Base-by-base conservation (phyloP, 148 eudicot species). In the Rhododendron simsii region DNA sequence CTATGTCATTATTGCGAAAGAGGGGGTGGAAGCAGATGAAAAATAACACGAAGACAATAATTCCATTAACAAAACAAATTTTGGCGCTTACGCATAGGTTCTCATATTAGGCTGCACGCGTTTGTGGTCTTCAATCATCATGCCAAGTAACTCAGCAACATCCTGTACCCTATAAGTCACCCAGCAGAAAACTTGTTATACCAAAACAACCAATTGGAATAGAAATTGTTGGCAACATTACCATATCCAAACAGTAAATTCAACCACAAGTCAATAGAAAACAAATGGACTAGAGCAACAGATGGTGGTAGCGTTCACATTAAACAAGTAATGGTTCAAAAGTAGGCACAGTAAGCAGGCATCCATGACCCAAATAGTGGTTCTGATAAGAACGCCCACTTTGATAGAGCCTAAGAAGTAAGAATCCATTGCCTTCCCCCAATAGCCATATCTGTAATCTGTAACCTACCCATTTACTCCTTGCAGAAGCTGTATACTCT, bases 91-190 rank as follows among this genome's bases (percentile, higher is more conserved):
- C 99, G 98, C 99, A 90, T 97, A 86, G 86, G 98, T 97, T 89
- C 90, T 95, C 92, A 93, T 85, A 89, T 97, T 92, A 86, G 99
- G 99, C 86, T 95, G 98, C 85, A 97, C 5, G 67, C 98, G 90
- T 85, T 92, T 94, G 92, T 94, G 89, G 90, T 89, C 91, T 92
- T 97, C 99, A 87, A 97, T 91, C 99, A 97, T 97, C 99, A 95
- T 93, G 65, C 99, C 99, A 86, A 97, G 98, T 71, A 97, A 87
- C 92, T 95, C 98, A 87, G 96, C 98, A 86, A 97, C 99, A 91
- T 97, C 98, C 88, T 95, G 99, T 86, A 95, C 96, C 96, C 99
- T 97, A 77, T 21, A 81, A 26, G 81, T 81, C 39, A 37, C 45
- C 79, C 87, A 78, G 3, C 10, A 65, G 50, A 53, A 78, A 83